phyloP scores from a whole-genome alignment of 768 basidiomycete genomes.

The Boletus reticuloceps region DNA sequence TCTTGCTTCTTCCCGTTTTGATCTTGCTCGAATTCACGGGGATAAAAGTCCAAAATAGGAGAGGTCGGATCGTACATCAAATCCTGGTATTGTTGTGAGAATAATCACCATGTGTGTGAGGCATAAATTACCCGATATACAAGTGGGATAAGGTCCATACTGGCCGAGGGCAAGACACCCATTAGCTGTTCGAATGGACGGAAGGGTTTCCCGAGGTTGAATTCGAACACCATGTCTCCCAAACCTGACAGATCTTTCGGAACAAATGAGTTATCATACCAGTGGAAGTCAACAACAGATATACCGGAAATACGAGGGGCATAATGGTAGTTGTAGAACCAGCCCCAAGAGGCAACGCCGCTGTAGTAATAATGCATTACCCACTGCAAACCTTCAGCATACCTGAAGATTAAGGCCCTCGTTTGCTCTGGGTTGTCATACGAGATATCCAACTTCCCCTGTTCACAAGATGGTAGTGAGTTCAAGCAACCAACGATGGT shows the following conservation, averaged over 20 bases:
- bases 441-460: conserved; percentile 88
- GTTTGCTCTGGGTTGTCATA: conserved; percentile 68
- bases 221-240: conserved; percentile 79
- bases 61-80: conserved; percentile 85
- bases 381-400: conserved; percentile 96
- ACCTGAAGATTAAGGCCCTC: conserved; percentile 70
- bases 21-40: conserved; percentile 85
- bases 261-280: conserved; percentile 2
- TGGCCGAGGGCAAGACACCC: conserved; percentile 94
- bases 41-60: conserved; percentile 93
- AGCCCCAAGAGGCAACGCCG: conserved; percentile 96
- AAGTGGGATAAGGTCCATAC: conserved; percentile 82
- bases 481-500: background rate
- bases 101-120: background rate
- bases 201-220: conserved; percentile 87
- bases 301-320: conserved; percentile 93
- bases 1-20: conserved; percentile 98
- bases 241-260: conserved; percentile 56
- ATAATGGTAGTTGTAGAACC: conserved; percentile 99
- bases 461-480: conserved; percentile 10
- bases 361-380: conserved; percentile 99
- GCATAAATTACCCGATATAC: conserved; percentile 67
- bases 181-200: conserved; percentile 93
- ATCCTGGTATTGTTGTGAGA: conserved; percentile 49
- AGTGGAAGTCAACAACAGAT: conserved; percentile 11